phyloP scores from a whole-genome alignment of 805 yeast genomes.

The Zygoascus biomembranicola region DNA sequence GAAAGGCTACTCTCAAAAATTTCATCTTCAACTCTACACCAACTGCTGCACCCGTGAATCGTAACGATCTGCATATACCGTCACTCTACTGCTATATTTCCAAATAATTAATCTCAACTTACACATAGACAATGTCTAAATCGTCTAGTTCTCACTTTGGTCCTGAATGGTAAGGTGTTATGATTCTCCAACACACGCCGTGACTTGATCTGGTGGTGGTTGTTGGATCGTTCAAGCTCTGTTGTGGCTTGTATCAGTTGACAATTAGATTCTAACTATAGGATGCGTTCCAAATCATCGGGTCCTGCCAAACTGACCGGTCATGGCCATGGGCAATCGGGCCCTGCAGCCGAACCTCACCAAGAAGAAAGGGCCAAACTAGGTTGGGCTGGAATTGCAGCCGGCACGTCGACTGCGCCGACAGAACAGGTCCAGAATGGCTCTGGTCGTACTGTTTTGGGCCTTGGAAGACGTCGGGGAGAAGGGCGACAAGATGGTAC shows the following conservation, averaged over 20 bases:
- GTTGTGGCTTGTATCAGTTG: not conserved
- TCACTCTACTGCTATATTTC: no score
- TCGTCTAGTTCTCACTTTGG: conserved; percentile 21
- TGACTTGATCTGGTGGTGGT: not conserved
- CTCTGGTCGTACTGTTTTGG: not conserved
- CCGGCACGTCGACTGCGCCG: conserved; percentile 9
- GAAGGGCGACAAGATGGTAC: not conserved
- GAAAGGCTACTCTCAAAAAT: no score
- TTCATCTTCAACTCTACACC: no score
- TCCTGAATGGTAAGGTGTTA: conserved; percentile 24
- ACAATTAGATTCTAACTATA: not conserved
- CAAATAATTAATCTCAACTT: no score
- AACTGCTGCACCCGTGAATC: no score
- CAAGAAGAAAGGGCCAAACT: not conserved
- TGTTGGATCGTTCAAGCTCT: not conserved
- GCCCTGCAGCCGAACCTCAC: not conserved
- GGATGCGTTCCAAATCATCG: conserved; percentile 6
- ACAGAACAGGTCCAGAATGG: not conserved
- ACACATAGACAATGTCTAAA: conserved; percentile 17
- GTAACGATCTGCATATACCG: no score
- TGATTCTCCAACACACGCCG: not conserved
- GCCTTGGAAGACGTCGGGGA: not conserved
- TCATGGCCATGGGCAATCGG: not conserved
- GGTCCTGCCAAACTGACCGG: conserved; percentile 4
- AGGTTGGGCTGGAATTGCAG: conserved; percentile 19